Conservation (phyloP, 2,329 filamentous ascomycete species). For the Sordariomycetes sp. region DNA sequence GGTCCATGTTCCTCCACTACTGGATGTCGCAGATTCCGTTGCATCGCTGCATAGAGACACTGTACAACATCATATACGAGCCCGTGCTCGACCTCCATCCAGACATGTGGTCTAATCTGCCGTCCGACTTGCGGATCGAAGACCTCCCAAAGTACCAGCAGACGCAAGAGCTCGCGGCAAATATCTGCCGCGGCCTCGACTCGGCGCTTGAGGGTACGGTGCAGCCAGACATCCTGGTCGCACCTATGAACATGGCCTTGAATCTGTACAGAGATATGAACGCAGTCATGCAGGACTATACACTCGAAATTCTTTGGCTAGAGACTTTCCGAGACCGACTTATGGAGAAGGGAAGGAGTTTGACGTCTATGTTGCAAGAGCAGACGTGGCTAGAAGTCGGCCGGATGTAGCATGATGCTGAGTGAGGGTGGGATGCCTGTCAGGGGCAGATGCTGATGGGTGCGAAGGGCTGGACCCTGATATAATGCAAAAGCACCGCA, state of each 20-base stretch:
- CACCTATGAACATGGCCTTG: conserved; percentile 31
- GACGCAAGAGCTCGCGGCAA: conserved; percentile 32
- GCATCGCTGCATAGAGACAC: conserved; percentile 34
- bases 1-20: conserved; percentile 41
- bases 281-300: conserved; percentile 25
- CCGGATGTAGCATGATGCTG: too few species aligned
- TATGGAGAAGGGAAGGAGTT: conserved; percentile 27
- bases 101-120: conserved; percentile 27
- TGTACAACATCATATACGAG: conserved; percentile 35
- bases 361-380: conserved; percentile 26
- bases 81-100: conserved; percentile 30
- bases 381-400: conserved; percentile 29
- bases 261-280: conserved; percentile 31
- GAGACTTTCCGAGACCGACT: conserved; percentile 31
- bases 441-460: too few species aligned
- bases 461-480: too few species aligned
- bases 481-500: too few species aligned
- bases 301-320: conserved; percentile 38
- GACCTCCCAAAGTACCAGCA: conserved; percentile 33
- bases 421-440: too few species aligned
- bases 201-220: conserved; percentile 30
- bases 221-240: conserved; percentile 36
- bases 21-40: conserved; percentile 43
- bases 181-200: conserved; percentile 42
- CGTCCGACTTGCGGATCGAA: conserved; percentile 23